These are phyloP conservation scores for Plasmodium vivax DNA, from an alignment of 169 alveolate genomes.

Conservation along the genomic window DNA sequence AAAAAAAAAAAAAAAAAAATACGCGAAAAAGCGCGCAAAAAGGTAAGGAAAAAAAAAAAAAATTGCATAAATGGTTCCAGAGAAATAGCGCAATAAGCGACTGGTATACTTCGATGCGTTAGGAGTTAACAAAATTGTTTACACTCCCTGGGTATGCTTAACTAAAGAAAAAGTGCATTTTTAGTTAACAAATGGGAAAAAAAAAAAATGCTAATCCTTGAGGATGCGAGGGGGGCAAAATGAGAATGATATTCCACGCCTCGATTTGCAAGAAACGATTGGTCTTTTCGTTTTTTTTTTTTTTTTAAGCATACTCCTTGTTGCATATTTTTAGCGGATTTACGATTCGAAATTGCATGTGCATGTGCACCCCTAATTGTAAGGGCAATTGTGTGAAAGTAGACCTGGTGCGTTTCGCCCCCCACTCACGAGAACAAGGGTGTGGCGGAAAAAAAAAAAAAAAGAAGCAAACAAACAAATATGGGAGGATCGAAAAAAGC, in stretches of 20 bases:
- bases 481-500: background rate
- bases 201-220: background rate
- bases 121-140: background rate
- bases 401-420: background rate
- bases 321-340: background rate
- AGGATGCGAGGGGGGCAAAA: background rate
- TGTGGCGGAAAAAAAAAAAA: background rate
- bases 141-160: background rate
- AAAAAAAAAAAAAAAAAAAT: background rate
- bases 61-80: background rate
- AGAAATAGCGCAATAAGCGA: background rate
- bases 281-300: background rate
- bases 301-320: background rate
- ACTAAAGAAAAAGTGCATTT: background rate
- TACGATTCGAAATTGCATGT: background rate
- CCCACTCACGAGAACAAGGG: background rate
- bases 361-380: background rate
- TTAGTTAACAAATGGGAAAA: background rate
- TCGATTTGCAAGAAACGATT: background rate
- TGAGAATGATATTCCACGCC: background rate
- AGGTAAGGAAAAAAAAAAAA: background rate
- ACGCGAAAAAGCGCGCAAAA: background rate
- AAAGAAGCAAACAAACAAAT: background rate
- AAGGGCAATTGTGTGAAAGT: background rate
- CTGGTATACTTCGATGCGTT: background rate